Percentiles rank a stretch among this genome's conserved stretches.
Evolutionary conservation across 164 flowering plant genomes (phyloP).

Genomic region (Berberis vulgaris): DNA sequence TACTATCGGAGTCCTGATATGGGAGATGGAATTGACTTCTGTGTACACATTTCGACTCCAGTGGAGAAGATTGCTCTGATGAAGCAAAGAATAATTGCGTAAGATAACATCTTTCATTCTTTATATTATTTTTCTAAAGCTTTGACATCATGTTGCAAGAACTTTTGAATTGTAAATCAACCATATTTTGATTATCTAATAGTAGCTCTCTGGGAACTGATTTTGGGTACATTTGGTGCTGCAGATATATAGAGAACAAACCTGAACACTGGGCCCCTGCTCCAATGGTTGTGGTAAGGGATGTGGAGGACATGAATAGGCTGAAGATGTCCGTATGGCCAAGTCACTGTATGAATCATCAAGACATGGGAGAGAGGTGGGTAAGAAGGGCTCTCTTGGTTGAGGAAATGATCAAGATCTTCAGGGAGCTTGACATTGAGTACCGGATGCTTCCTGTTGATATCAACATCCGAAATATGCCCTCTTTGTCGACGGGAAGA

Average conservation of each 20-base stretch:
- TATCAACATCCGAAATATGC: constrained; percentile 38
- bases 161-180: too few species aligned
- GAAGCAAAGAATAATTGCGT: constrained; percentile 39
- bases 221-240: neutral
- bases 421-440: constrained; percentile 45
- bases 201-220: too few species aligned
- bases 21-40: constrained; percentile 50
- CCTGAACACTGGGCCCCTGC: constrained; percentile 48
- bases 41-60: constrained; percentile 51
- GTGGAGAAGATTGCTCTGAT: constrained; percentile 38
- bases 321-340: constrained; percentile 36
- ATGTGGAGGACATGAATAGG: constrained; percentile 48
- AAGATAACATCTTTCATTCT: neutral
- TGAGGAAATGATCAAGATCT: constrained; percentile 43
- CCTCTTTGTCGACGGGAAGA: constrained; percentile 20
- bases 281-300: constrained; percentile 33
- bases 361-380: constrained; percentile 46
- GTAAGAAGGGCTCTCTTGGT: constrained; percentile 38
- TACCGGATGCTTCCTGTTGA: constrained; percentile 54
- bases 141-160: too few species aligned
- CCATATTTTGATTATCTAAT: too few species aligned
- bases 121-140: too few species aligned
- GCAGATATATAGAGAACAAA: constrained; percentile 40
- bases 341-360: constrained; percentile 44
- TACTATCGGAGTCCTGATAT: constrained; percentile 55